Percentiles rank a stretch among this genome's conserved stretches.
These are phyloP conservation scores for Neonectria punicea DNA, from an alignment of 2,329 filamentous ascomycete species.

Conservation along the genomic window DNA sequence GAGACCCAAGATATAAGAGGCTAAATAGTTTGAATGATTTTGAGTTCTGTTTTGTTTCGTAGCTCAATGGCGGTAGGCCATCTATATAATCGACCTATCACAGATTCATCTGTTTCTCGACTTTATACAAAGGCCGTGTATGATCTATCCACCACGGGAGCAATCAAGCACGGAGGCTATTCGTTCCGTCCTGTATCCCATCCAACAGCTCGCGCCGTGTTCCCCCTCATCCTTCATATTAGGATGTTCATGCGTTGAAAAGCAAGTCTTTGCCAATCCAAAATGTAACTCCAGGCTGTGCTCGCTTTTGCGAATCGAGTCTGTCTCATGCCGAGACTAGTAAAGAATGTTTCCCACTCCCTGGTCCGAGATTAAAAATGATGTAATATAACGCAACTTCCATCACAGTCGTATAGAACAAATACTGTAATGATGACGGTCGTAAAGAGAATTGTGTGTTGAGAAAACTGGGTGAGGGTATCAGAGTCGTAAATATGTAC, in stretches of 20 bases:
- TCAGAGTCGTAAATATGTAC: slow-evolving; percentile 41
- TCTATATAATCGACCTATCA: neutral
- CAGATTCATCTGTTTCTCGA: neutral
- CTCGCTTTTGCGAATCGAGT: slow-evolving; percentile 32
- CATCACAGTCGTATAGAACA: slow-evolving; percentile 13
- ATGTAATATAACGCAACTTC: slow-evolving; percentile 17
- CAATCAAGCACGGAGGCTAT: neutral
- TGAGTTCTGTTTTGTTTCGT: neutral
- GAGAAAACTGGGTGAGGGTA: slow-evolving; percentile 34
- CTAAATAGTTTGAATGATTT: neutral
- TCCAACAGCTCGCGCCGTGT: slow-evolving; percentile 5
- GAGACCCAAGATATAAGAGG: neutral
- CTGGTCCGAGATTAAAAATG: slow-evolving; percentile 28
- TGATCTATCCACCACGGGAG: neutral
- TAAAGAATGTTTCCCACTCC: slow-evolving; percentile 4
- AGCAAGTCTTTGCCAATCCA: slow-evolving; percentile 17
- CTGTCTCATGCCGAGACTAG: slow-evolving; percentile 20
- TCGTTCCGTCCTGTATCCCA: slow-evolving; percentile 3
- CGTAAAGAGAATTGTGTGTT: slow-evolving; percentile 8
- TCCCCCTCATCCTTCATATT: slow-evolving; percentile 9
- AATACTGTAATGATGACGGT: neutral
- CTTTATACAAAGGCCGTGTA: neutral
- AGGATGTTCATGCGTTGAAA: slow-evolving; percentile 1
- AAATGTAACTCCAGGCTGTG: slow-evolving; percentile 39
- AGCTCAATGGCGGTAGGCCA: neutral